Evolutionary conservation across 495 filamentous ascomycete genomes (phyloP).

Genomic region (Opeltia flavorubescens): DNA sequence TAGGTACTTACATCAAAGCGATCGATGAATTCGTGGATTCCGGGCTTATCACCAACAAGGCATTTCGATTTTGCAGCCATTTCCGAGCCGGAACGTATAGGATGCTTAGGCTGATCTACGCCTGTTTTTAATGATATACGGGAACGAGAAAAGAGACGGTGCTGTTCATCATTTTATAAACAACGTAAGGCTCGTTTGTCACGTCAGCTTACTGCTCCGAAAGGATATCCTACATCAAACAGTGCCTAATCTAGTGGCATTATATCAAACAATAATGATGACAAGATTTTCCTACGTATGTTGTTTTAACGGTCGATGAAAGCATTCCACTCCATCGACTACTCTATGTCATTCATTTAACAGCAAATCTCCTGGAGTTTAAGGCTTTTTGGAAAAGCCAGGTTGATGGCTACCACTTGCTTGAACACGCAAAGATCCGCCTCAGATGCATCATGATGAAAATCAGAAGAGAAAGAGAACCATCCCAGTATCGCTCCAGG

Average conservation of each 20-base stretch:
- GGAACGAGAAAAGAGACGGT: too few relatives aligned
- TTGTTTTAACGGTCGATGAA: too few relatives aligned
- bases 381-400: not conserved
- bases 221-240: too few relatives aligned
- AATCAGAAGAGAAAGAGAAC: not conserved
- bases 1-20: constrained; percentile 71
- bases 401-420: not conserved
- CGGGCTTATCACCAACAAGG: constrained; percentile 62
- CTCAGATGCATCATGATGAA: not conserved
- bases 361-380: not conserved
- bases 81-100: not conserved
- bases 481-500: not conserved
- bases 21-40: constrained; percentile 68
- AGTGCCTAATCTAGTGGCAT: too few relatives aligned
- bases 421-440: not conserved
- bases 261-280: too few relatives aligned
- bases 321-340: too few relatives aligned
- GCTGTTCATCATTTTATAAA: not conserved
- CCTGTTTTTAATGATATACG: too few relatives aligned
- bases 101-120: too few relatives aligned
- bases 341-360: not conserved
- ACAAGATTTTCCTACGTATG: too few relatives aligned
- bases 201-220: not conserved
- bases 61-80: constrained; percentile 42
- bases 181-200: not conserved